Evolutionary conservation across 345 rosid species (phyloP).

Genomic region (Salix viminalis): DNA sequence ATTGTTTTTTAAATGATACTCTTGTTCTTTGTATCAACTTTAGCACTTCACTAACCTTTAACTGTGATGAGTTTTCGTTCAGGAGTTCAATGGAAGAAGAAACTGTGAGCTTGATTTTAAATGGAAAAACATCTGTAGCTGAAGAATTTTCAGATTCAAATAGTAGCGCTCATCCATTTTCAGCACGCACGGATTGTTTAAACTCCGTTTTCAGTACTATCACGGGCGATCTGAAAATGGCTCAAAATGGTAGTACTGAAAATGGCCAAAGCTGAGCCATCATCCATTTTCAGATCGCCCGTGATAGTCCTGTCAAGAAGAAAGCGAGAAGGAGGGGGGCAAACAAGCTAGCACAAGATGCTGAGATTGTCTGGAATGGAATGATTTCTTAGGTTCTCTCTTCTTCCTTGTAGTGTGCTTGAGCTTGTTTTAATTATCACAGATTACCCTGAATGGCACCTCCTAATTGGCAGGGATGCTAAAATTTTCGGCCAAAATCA

Average conservation of each 20-base stretch:
- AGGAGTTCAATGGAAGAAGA: constrained; percentile 30
- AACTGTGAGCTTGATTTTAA: constrained; percentile 19
- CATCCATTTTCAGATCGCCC: constrained; percentile 3
- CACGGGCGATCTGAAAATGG: too few relatives aligned
- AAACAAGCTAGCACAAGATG: not conserved
- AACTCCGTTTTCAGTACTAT: too few relatives aligned
- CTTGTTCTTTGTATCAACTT: not conserved
- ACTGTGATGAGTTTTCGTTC: not conserved
- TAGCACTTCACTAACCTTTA: not conserved
- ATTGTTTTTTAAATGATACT: not conserved
- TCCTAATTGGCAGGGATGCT: not conserved
- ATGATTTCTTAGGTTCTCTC: not conserved
- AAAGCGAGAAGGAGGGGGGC: not conserved
- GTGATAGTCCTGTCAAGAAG: not conserved
- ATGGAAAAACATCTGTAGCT: constrained; percentile 4
- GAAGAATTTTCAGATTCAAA: constrained; percentile 37
- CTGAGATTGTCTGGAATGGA: constrained; percentile 12
- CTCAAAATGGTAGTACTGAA: too few relatives aligned
- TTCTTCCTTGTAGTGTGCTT: not conserved
- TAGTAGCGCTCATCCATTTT: constrained; percentile 22
- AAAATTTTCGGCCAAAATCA: not conserved
- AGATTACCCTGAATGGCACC: not conserved
- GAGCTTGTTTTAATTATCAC: not conserved
- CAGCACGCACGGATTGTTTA: not conserved
- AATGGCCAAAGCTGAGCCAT: not conserved